Evolutionary conservation across 768 basidiomycete species (phyloP).

Genomic region (Leccinum pellstonianum): DNA sequence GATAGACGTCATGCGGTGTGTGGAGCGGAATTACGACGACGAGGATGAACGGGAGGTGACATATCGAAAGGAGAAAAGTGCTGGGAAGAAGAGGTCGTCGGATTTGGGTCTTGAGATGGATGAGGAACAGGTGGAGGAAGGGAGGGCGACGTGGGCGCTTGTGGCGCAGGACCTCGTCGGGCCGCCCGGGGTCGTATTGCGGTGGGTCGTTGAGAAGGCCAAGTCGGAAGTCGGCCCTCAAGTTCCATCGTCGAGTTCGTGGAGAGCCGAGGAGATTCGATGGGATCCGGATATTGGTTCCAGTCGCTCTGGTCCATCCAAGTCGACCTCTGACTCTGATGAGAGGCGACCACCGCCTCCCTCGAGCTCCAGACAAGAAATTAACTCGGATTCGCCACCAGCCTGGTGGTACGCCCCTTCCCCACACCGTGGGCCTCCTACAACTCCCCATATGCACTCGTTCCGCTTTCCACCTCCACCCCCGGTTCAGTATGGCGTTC

Average conservation of each 20-base stretch:
- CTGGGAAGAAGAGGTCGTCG: not conserved
- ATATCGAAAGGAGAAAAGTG: not conserved
- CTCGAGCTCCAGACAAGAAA: slow-evolving; percentile 6
- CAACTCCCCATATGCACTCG: not conserved
- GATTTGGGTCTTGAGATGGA: slow-evolving; percentile 16
- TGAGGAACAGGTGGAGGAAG: slow-evolving; percentile 26
- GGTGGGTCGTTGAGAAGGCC: slow-evolving; percentile 1
- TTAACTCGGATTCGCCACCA: slow-evolving; percentile 12
- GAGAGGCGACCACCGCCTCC: slow-evolving; percentile 2
- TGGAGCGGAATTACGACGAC: not conserved
- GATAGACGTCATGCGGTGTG: slow-evolving; percentile 6
- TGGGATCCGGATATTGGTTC: slow-evolving; percentile 18
- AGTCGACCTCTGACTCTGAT: not conserved
- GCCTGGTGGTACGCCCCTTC: slow-evolving; percentile 12
- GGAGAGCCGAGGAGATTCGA: not conserved
- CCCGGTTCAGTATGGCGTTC: slow-evolving; percentile 10
- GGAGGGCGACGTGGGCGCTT: slow-evolving; percentile 20
- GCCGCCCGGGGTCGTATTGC: slow-evolving; percentile 14
- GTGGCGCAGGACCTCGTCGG: slow-evolving; percentile 24
- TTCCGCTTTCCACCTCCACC: slow-evolving; percentile 17
- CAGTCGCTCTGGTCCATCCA: not conserved
- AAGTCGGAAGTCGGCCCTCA: not conserved
- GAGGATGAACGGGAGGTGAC: not conserved
- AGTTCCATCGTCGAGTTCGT: not conserved
- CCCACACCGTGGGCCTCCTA: slow-evolving; percentile 8